phyloP scores from a whole-genome alignment of 2,329 filamentous ascomycete genomes.

The Aspergillus sp. region DNA sequence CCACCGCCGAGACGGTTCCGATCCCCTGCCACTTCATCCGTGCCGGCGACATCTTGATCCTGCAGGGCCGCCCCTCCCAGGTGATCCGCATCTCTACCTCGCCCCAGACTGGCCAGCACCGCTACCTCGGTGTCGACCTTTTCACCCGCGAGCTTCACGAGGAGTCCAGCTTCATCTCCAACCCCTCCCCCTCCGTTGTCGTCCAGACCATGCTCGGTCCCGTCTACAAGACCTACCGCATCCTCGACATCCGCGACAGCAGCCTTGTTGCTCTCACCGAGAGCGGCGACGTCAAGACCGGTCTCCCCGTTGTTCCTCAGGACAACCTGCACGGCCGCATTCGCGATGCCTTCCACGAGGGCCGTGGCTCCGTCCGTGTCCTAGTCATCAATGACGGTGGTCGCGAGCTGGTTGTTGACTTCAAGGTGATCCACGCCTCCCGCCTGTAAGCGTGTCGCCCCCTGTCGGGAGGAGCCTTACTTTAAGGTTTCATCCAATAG shows the following conservation, averaged over 20 bases:
- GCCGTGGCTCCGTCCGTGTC: conserved; percentile 89
- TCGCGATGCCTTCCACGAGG: conserved; percentile 79
- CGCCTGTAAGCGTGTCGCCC: conserved; percentile 53
- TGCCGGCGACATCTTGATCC: conserved; percentile 96
- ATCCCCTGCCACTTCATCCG: conserved; percentile 99
- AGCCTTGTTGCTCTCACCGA: conserved; percentile 95
- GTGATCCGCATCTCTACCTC: conserved; percentile 99
- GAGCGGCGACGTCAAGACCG: conserved; percentile 97
- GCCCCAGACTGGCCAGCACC: conserved; percentile 96
- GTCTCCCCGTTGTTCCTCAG: conserved; percentile 90
- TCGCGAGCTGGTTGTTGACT: conserved; percentile 94
- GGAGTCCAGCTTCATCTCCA: conserved; percentile 96
- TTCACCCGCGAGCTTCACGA: conserved; percentile 99
- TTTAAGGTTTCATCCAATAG: not conserved
- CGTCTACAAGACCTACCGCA: conserved; percentile 99
- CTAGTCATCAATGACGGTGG: conserved; percentile 93
- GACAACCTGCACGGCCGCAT: conserved; percentile 83
- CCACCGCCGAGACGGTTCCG: conserved; percentile 79
- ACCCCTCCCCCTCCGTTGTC: conserved; percentile 92
- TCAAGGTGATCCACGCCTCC: conserved; percentile 91
- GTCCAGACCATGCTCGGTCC: conserved; percentile 99
- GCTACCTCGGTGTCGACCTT: conserved; percentile 98
- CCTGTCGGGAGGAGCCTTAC: conserved; percentile 11
- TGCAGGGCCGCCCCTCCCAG: conserved; percentile 98
- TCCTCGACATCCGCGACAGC: conserved; percentile 92